These are phyloP conservation scores for Thalassiosira ordinaria DNA, from an alignment of 352 stramenopile species.

Conservation along the genomic window DNA sequence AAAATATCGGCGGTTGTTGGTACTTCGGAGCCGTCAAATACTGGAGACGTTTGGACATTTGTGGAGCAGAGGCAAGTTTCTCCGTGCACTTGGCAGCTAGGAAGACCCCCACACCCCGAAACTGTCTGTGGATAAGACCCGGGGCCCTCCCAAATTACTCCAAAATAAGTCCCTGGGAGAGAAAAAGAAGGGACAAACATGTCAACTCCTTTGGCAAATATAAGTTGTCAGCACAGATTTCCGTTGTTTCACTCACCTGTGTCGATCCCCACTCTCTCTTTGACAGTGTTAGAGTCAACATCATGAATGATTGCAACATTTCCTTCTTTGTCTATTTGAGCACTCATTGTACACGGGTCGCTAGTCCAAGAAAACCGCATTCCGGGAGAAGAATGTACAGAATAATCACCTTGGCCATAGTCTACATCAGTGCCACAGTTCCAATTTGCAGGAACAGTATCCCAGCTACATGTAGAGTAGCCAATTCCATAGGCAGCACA, in stretches of 20 bases:
- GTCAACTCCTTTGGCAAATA: background rate
- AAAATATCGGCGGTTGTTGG: constrained; percentile 18
- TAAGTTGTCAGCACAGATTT: too few species aligned
- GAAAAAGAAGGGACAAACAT: constrained; percentile 2
- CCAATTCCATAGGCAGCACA: constrained; percentile 35
- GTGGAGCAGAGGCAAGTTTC: constrained; percentile 46
- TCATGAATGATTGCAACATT: constrained; percentile 57
- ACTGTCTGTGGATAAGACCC: constrained; percentile 30
- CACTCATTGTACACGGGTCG: constrained; percentile 34
- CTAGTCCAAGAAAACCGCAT: constrained; percentile 58
- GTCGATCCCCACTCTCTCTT: constrained; percentile 40
- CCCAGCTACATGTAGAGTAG: constrained; percentile 49
- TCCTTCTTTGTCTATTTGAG: constrained; percentile 48
- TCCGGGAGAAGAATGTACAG: constrained; percentile 29
- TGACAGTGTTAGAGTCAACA: constrained; percentile 29
- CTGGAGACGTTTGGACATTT: constrained; percentile 21
- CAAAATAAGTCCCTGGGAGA: constrained; percentile 58
- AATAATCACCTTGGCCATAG: constrained; percentile 35
- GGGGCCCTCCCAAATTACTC: constrained; percentile 42
- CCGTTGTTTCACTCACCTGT: constrained; percentile 17
- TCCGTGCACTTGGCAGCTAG: constrained; percentile 29
- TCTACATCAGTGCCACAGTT: constrained; percentile 44
- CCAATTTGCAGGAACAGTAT: constrained; percentile 35
- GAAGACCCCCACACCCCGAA: constrained; percentile 29
- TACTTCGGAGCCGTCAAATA: constrained; percentile 32